Conservation (phyloP, 371 early-diverging fungal genomes). For the Cokeromyces recurvatus region DNA sequence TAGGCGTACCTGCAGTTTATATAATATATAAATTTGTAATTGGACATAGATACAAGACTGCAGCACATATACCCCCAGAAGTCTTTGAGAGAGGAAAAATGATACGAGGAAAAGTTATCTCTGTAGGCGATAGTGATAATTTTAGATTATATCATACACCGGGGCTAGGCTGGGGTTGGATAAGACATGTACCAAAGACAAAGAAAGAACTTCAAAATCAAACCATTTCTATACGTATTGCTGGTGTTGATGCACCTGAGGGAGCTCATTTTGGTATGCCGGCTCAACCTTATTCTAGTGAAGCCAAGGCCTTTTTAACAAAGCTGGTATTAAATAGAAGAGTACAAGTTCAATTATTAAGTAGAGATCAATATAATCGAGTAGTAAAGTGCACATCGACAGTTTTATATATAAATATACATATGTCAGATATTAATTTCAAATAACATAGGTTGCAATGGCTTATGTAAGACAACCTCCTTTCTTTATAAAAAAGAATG, state of each 20-base stretch:
- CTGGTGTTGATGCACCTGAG: slow-evolving; percentile 82
- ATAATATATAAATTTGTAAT: slow-evolving; percentile 17
- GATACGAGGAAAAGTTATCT: slow-evolving; percentile 47
- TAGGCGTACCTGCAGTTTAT: slow-evolving; percentile 22
- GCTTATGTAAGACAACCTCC: slow-evolving; percentile 49
- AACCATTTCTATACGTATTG: slow-evolving; percentile 63
- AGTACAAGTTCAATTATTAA: slow-evolving; percentile 49
- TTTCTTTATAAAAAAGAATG: slow-evolving; percentile 49
- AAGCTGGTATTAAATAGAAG: slow-evolving; percentile 37
- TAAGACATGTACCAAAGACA: slow-evolving; percentile 40
- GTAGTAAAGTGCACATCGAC: slow-evolving; percentile 35
- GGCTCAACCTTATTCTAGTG: slow-evolving; percentile 61
- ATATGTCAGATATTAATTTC: no score
- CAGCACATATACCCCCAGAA: slow-evolving; percentile 50
- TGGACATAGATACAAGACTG: slow-evolving; percentile 39
- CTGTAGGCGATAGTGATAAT: slow-evolving; percentile 61
- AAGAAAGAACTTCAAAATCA: slow-evolving; percentile 53
- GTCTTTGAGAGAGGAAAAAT: slow-evolving; percentile 25
- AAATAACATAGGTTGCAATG: slow-evolving; percentile 50
- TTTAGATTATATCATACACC: slow-evolving; percentile 62
- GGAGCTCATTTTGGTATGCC: slow-evolving; percentile 70
- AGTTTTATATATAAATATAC: no score
- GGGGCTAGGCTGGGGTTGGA: slow-evolving; percentile 57
- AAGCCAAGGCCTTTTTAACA: slow-evolving; percentile 57
- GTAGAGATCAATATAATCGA: slow-evolving; percentile 69